These are phyloP conservation scores for Iberis pinnata DNA, from an alignment of 345 rosid genomes.

Conservation along the genomic window DNA sequence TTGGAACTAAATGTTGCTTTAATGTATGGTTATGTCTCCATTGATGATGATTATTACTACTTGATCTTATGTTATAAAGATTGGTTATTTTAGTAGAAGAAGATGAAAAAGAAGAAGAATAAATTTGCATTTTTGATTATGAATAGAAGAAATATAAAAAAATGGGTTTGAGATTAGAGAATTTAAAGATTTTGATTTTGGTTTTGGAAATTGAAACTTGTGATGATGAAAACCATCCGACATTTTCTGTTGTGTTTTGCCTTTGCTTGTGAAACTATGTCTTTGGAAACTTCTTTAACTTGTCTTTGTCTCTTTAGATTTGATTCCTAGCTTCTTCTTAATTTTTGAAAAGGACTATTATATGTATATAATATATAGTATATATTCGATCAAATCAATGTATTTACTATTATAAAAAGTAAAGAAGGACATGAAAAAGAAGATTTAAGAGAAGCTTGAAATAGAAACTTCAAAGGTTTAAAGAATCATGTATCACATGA, in stretches of 20 bases:
- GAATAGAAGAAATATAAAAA: conserved; percentile 2
- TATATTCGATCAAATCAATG: conserved; percentile 12
- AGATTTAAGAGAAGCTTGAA: conserved; percentile 19
- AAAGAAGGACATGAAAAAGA: conserved; percentile 11
- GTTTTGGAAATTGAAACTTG: conserved; percentile 16
- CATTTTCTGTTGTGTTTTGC: conserved; percentile 30
- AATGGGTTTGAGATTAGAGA: conserved; percentile 13
- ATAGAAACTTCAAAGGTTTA: conserved; percentile 21
- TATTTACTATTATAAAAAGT: neutral
- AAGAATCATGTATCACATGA: conserved; percentile 11
- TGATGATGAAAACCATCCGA: conserved; percentile 25
- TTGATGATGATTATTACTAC: conserved; percentile 14
- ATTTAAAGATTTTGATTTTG: conserved; percentile 16
- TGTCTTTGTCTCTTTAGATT: conserved; percentile 16
- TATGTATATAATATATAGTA: neutral
- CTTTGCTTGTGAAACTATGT: conserved; percentile 33
- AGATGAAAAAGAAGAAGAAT: conserved; percentile 21
- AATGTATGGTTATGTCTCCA: conserved; percentile 23
- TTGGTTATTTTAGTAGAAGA: conserved; percentile 18
- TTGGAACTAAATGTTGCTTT: conserved; percentile 25
- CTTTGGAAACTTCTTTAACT: conserved; percentile 24
- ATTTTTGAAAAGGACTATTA: neutral
- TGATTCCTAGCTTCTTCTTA: conserved; percentile 29
- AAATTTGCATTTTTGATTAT: conserved; percentile 24
- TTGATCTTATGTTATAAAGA: conserved; percentile 19